These are phyloP conservation scores for Neurospora sp. DNA, from an alignment of 495 filamentous ascomycete genomes.

Conservation along the genomic window DNA sequence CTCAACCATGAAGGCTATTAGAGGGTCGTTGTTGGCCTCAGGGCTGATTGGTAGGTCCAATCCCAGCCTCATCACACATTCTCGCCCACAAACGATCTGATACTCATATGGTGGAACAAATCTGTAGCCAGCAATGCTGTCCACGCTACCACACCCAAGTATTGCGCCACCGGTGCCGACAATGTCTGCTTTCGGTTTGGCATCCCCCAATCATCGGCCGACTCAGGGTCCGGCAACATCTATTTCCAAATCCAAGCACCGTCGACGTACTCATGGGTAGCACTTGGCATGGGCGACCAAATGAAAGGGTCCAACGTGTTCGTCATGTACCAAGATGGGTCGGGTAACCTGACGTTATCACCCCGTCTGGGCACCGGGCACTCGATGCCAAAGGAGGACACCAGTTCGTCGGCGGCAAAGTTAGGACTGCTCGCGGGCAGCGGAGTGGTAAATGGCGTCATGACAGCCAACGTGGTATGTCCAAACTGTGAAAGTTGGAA, in stretches of 20 bases:
- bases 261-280: constrained; percentile 50
- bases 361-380: constrained; percentile 47
- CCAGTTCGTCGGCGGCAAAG: constrained; percentile 27
- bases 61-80: neutral
- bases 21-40: constrained; percentile 1
- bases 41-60: constrained; percentile 12
- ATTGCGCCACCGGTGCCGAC: constrained; percentile 15
- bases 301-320: constrained; percentile 64
- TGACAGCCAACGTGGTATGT: constrained; percentile 54
- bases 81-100: neutral
- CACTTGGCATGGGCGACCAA: constrained; percentile 48
- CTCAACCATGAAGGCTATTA: constrained; percentile 6
- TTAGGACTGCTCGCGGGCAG: constrained; percentile 52
- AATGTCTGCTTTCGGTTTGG: constrained; percentile 37
- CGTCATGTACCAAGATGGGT: constrained; percentile 51
- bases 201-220: constrained; percentile 32
- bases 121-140: constrained; percentile 1
- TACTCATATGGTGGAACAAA: neutral
- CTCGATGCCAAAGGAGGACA: constrained; percentile 42
- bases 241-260: constrained; percentile 60
- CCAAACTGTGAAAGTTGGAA: constrained; percentile 39
- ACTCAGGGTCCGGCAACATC: constrained; percentile 37
- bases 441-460: constrained; percentile 39
- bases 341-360: constrained; percentile 52
- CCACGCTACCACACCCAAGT: constrained; percentile 7